phyloP scores from a whole-genome alignment of 176 grass and related monocot species.

The Juncus effusus region DNA sequence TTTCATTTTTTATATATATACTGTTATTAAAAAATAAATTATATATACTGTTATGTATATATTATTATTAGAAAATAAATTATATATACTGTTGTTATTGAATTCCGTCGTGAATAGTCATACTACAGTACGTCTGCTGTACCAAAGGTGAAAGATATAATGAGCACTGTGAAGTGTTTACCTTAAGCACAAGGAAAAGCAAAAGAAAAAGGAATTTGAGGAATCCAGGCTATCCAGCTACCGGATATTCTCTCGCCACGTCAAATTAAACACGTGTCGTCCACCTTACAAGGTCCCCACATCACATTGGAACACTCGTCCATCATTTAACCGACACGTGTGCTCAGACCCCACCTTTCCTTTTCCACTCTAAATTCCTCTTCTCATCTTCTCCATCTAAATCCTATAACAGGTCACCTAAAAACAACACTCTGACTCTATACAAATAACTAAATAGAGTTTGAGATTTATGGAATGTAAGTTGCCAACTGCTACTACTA shows the following conservation, averaged over 20 bases:
- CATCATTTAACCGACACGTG: constrained; percentile 5
- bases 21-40: no score
- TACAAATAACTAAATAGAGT: not conserved
- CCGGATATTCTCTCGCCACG: not conserved
- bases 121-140: no score
- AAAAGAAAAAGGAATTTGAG: not conserved
- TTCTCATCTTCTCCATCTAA: not conserved
- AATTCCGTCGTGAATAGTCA: no score
- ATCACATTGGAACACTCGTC: not conserved
- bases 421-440: not conserved
- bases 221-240: no score
- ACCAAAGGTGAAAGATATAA: not conserved
- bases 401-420: not conserved
- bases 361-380: not conserved
- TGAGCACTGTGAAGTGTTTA: not conserved
- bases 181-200: not conserved
- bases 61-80: no score
- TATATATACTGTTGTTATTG: no score
- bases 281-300: not conserved
- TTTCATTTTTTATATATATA: no score
- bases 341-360: not conserved
- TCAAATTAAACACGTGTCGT: constrained; percentile 3
- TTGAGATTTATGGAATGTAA: not conserved
- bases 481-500: not conserved
- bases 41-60: no score